Conservation (phyloP, 371 early-diverging fungal genomes). For the Rhizopus arrhizus region DNA sequence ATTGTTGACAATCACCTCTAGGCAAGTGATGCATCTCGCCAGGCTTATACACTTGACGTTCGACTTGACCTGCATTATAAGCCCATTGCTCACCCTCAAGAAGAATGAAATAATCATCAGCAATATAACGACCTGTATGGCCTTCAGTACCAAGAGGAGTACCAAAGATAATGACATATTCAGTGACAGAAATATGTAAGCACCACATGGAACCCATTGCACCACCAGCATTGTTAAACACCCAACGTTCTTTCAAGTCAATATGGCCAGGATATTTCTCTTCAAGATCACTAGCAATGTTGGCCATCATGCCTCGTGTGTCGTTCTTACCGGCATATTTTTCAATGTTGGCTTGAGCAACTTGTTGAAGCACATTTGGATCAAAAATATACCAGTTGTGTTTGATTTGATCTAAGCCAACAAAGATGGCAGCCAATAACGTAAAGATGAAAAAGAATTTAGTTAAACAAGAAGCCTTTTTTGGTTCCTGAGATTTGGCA, state of each 20-base stretch:
- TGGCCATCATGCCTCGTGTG: slow-evolving; percentile 35
- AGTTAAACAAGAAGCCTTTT: slow-evolving; percentile 22
- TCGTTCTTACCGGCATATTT: slow-evolving; percentile 31
- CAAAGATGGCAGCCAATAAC: slow-evolving; percentile 31
- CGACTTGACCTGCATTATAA: slow-evolving; percentile 45
- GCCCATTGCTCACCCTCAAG: slow-evolving; percentile 64
- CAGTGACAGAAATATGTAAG: slow-evolving; percentile 54
- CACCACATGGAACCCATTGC: slow-evolving; percentile 64
- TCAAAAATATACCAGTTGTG: slow-evolving; percentile 51
- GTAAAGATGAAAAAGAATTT: slow-evolving; percentile 32
- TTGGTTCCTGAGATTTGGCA: slow-evolving; percentile 9
- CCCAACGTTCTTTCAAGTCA: slow-evolving; percentile 51
- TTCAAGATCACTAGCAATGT: slow-evolving; percentile 43
- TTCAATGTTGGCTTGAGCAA: slow-evolving; percentile 52
- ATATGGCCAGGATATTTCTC: slow-evolving; percentile 52
- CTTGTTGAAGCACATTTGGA: slow-evolving; percentile 41
- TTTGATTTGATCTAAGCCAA: slow-evolving; percentile 45
- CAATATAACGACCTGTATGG: slow-evolving; percentile 53
- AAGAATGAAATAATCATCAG: slow-evolving; percentile 63
- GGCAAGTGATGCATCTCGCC: slow-evolving; percentile 58
- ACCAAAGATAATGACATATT: slow-evolving; percentile 61
- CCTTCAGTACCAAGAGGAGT: slow-evolving; percentile 62
- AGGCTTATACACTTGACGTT: slow-evolving; percentile 42
- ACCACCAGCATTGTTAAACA: slow-evolving; percentile 61
- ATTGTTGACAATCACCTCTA: slow-evolving; percentile 53